Conservation (phyloP, 345 rosid species). For the Cardamine chenopodiifolia region DNA sequence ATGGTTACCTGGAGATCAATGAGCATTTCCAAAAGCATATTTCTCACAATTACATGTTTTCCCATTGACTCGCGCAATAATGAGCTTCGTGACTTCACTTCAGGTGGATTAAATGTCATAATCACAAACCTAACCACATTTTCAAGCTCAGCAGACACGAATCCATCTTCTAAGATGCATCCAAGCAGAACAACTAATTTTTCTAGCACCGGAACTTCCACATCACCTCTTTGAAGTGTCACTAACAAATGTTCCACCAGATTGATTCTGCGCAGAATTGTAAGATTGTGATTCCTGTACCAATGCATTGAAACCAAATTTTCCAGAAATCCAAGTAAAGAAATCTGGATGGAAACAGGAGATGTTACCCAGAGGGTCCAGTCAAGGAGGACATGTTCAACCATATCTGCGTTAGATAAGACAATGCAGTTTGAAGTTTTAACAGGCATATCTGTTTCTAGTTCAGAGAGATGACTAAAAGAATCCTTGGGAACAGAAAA, state of each 20-base stretch:
- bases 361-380: constrained; percentile 99
- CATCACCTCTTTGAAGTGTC: constrained; percentile 98
- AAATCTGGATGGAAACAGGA: constrained; percentile 89
- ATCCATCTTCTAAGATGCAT: constrained; percentile 98
- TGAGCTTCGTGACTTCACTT: constrained; percentile 68
- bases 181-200: constrained; percentile 96
- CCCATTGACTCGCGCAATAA: constrained; percentile 88
- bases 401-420: constrained; percentile 96
- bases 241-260: constrained; percentile 96
- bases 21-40: constrained; percentile 98
- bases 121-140: constrained; percentile 93
- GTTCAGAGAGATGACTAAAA: constrained; percentile 90
- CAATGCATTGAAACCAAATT: constrained; percentile 99
- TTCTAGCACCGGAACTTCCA: constrained; percentile 95
- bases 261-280: constrained; percentile 87
- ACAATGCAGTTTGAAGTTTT: constrained; percentile 98
- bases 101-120: constrained; percentile 99
- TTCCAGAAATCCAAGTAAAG: constrained; percentile 93
- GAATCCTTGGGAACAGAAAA: constrained; percentile 89
- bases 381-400: constrained; percentile 97
- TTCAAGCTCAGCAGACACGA: constrained; percentile 92
- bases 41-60: constrained; percentile 97
- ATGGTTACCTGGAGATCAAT: constrained; percentile 99
- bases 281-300: constrained; percentile 98
- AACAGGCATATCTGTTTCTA: constrained; percentile 79